These are phyloP conservation scores for Zymoseptoria pseudotritici DNA, from an alignment of 2,329 filamentous ascomycete species.

Conservation along the genomic window DNA sequence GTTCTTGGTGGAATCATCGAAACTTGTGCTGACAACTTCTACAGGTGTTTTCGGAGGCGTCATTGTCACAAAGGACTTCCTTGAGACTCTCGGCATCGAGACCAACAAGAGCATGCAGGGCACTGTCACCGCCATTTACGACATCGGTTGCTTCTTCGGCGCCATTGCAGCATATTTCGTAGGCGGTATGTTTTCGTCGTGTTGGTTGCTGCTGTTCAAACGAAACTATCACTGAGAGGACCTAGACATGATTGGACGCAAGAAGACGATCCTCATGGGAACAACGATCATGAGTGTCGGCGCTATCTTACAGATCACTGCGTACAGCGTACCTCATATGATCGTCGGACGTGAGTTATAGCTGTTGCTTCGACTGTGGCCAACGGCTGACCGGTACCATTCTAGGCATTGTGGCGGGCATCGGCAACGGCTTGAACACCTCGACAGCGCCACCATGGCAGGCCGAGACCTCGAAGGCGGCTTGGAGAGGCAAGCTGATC, in stretches of 20 bases:
- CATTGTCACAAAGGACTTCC: conserved; percentile 33
- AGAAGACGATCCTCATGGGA: conserved; percentile 42
- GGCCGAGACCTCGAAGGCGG: conserved; percentile 42
- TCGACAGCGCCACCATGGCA: conserved; percentile 42
- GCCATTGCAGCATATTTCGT: conserved; percentile 42
- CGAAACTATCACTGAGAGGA: background rate
- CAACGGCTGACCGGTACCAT: background rate
- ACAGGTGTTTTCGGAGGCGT: conserved; percentile 49
- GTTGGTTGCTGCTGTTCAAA: background rate
- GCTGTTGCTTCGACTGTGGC: background rate
- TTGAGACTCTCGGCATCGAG: conserved; percentile 15
- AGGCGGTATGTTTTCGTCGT: conserved; percentile 32
- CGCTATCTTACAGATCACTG: conserved; percentile 41
- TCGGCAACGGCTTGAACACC: conserved; percentile 48
- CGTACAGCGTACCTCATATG: conserved; percentile 41
- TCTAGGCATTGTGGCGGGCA: conserved; percentile 35
- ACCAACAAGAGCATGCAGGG: conserved; percentile 25
- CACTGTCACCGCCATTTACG: conserved; percentile 50
- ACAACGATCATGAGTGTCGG: conserved; percentile 45
- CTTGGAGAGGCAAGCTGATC: conserved; percentile 32
- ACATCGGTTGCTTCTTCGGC: conserved; percentile 54
- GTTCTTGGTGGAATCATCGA: background rate
- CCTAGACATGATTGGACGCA: conserved; percentile 35
- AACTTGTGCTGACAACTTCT: background rate
- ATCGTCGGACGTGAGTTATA: conserved; percentile 36